Conservation (phyloP, 768 basidiomycete species). For the Phlegmacium glaucopus region DNA sequence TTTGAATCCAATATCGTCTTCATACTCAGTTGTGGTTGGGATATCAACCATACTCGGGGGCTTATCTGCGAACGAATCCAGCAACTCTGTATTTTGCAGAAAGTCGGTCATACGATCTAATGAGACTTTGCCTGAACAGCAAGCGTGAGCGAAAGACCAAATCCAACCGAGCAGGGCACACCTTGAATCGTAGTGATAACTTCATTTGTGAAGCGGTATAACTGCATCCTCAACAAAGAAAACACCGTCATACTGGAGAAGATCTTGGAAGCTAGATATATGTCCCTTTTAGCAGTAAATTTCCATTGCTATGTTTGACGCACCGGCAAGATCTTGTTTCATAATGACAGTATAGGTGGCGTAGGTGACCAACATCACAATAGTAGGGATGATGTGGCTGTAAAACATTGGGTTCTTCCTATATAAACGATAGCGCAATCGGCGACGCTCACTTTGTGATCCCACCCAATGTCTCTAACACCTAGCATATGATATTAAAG, state of each 20-base stretch:
- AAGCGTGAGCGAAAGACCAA: not conserved
- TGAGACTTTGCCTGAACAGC: not conserved
- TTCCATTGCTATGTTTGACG: not conserved
- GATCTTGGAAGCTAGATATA: conserved; percentile 44
- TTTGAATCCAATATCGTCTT: conserved; percentile 47
- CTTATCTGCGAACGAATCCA: not conserved
- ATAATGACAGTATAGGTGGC: too few species aligned
- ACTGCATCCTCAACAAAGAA: conserved; percentile 50
- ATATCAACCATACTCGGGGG: not conserved
- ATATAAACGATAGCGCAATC: not conserved
- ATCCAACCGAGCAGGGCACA: not conserved
- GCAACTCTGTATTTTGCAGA: not conserved
- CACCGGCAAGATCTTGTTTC: conserved; percentile 30
- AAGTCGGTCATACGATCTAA: not conserved
- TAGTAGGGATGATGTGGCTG: conserved; percentile 10
- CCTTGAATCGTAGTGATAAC: conserved; percentile 29
- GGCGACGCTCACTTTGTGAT: conserved; percentile 6
- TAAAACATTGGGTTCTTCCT: not conserved
- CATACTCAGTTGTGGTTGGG: not conserved
- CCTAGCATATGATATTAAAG: conserved; percentile 19
- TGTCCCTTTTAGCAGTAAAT: not conserved
- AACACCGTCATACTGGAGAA: conserved; percentile 62
- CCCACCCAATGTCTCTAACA: not conserved
- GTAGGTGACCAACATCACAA: too few species aligned
- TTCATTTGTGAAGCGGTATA: conserved; percentile 32